phyloP scores from a whole-genome alignment of 495 filamentous ascomycete genomes.

The Aspergillus cavernicola region DNA sequence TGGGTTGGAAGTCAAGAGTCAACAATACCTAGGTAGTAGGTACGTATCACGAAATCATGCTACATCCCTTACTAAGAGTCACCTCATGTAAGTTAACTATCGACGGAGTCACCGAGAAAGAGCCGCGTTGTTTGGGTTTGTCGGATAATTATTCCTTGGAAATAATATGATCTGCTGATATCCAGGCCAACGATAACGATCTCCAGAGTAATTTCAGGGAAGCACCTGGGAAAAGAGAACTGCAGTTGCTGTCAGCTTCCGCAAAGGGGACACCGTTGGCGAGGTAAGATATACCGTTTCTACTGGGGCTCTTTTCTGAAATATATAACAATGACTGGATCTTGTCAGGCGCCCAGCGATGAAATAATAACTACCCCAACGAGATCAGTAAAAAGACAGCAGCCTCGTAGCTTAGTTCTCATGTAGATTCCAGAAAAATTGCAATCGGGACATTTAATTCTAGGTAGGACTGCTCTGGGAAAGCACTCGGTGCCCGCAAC shows the following conservation, averaged over 20 bases:
- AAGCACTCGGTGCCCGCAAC: background rate
- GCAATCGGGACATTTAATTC: too few species aligned
- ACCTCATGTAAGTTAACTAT: too few species aligned
- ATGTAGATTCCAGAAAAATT: too few species aligned
- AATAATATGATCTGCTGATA: background rate
- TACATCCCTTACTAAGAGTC: too few species aligned
- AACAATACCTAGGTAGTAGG: too few species aligned
- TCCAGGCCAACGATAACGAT: background rate
- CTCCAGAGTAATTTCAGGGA: background rate
- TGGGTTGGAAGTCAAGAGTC: too few species aligned
- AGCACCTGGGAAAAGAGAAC: background rate
- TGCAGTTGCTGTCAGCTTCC: background rate
- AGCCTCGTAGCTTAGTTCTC: too few species aligned
- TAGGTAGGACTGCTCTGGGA: slow-evolving; percentile 1
- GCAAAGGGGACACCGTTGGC: slow-evolving; percentile 6
- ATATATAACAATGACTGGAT: background rate
- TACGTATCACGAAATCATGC: too few species aligned
- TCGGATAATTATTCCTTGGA: background rate
- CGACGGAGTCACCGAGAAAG: too few species aligned
- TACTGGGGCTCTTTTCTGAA: too few species aligned
- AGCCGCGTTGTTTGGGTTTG: too few species aligned
- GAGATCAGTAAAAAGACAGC: too few species aligned
- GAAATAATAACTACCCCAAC: background rate
- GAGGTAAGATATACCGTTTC: background rate
- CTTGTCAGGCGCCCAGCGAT: background rate